Evolutionary conservation across 1,139 yeast genomes (phyloP).

Genomic region (Pichia norvegensis): DNA sequence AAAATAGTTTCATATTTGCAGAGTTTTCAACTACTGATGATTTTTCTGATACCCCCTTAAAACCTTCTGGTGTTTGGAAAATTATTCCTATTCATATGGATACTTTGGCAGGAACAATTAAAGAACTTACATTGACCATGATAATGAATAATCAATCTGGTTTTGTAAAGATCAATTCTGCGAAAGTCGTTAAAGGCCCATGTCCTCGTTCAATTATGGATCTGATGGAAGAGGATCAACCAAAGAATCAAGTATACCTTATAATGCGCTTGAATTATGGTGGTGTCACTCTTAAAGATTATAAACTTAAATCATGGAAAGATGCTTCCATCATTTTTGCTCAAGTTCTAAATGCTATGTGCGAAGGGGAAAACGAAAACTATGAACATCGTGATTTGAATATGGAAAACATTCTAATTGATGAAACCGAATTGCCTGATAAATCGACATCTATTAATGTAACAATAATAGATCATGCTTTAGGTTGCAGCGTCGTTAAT

Average conservation of each 20-base stretch:
- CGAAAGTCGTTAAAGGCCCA: constrained; percentile 39
- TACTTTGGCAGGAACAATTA: constrained; percentile 36
- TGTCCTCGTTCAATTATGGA: constrained; percentile 30
- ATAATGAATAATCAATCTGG: constrained; percentile 25
- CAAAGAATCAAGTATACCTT: constrained; percentile 34
- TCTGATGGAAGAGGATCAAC: constrained; percentile 1
- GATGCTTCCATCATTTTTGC: constrained; percentile 48
- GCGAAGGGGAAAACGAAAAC: constrained; percentile 41
- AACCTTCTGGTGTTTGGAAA: constrained; percentile 34
- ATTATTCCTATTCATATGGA: constrained; percentile 44
- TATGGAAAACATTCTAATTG: constrained; percentile 48
- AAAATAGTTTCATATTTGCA: constrained; percentile 24
- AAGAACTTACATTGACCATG: constrained; percentile 40
- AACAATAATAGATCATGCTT: constrained; percentile 50
- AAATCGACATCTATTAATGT: constrained; percentile 28
- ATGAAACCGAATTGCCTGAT: constrained; percentile 1
- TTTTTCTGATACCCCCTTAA: constrained; percentile 19
- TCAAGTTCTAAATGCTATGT: constrained; percentile 41
- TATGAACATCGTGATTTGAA: constrained; percentile 67
- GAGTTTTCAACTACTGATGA: constrained; percentile 44
- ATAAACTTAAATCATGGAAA: constrained; percentile 39
- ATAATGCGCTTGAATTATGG: constrained; percentile 40
- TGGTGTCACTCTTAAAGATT: constrained; percentile 42
- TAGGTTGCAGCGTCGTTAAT: constrained; percentile 38
- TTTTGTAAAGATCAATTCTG: constrained; percentile 34